Base-by-base conservation (phyloP, 306 rosid species). In the Geum urbanum region DNA sequence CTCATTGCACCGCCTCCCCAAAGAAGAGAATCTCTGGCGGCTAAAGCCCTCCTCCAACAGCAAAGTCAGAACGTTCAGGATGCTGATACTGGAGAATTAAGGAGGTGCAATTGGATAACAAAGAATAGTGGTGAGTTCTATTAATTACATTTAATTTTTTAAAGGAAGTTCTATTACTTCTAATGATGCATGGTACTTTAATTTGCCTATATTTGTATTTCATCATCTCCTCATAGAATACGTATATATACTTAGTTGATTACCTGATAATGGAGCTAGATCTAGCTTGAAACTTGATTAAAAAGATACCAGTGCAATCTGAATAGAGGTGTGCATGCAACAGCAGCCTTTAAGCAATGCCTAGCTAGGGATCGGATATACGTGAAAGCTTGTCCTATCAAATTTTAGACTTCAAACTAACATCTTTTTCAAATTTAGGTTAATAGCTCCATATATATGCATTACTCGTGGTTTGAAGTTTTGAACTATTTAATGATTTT, bases 81-180 rank as follows among this genome's bases (percentile, higher is more conserved):
- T 65, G 67, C 66, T 74, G 70, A 78, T 46, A 71, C 84, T 43
- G 92, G 73, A 48, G 96, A 92, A 55, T 67, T 87, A 69, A 89
- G 41, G 78, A 84, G 98, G 79, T 92, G 96, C 81, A 89, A 92
- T 37, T 92, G 98, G 98, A 86, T 92, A 71, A 89, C 95, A 50
- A 82, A 83, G 64, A 92, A 69, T 22, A 83, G 98, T 74, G 98
- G 98, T 89, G 83, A 74, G 78, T 54, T 24, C 15, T 8, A 3
- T 41, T 2, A 27, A 2, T 27, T 27, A 27, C 32, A 27, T 27
- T 27, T 27, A n/a, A n/a, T 27, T 27, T 27, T 27, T 2, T 1
- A 27, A 27, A 27, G 32, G 32, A 27, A 27, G 32, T 27, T 27
- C 32, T 27, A 27, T 27, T 27, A 27, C 32, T 27, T 27, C 32